A percentile compares a stretch with the other conserved stretches of the same genome.
Evolutionary conservation across 2,329 filamentous ascomycete species (phyloP).

Genomic region (Scopulariopsis brevicaulis): DNA sequence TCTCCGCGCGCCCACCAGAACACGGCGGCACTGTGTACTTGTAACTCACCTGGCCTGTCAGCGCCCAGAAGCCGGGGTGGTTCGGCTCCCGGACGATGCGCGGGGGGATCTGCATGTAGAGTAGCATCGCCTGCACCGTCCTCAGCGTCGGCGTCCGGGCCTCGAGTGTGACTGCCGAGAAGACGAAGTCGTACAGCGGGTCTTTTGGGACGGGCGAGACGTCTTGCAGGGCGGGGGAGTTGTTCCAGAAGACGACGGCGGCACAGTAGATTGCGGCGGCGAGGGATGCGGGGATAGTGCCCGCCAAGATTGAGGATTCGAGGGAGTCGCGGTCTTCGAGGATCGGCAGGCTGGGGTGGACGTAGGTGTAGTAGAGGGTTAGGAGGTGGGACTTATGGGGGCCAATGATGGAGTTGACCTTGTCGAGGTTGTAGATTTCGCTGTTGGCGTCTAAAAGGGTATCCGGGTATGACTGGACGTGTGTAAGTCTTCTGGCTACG

Average conservation of each 20-base stretch:
- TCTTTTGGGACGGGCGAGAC: neutral
- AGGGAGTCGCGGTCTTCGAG: neutral
- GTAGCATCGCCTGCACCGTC: neutral
- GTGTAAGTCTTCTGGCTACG: neutral
- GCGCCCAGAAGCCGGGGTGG: neutral
- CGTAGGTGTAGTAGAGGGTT: neutral
- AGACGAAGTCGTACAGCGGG: neutral
- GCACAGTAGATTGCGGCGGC: neutral
- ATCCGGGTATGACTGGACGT: neutral
- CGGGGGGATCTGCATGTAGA: neutral
- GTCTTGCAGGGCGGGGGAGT: neutral
- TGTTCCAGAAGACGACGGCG: neutral
- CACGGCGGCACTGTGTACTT: neutral
- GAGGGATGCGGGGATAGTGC: neutral
- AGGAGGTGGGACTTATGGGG: neutral
- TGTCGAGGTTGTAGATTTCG: neutral
- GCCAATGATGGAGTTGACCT: neutral
- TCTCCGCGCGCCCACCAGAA: neutral
- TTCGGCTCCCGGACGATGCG: neutral
- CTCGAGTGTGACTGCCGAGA: neutral
- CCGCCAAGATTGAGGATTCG: neutral
- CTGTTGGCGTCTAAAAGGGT: neutral
- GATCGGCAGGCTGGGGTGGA: neutral
- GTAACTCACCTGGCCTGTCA: neutral
- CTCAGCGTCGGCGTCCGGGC: neutral